Percentiles rank a stretch among this genome's conserved stretches.
Evolutionary conservation across 768 basidiomycete species (phyloP).

Genomic region (Nidula microcarpa): DNA sequence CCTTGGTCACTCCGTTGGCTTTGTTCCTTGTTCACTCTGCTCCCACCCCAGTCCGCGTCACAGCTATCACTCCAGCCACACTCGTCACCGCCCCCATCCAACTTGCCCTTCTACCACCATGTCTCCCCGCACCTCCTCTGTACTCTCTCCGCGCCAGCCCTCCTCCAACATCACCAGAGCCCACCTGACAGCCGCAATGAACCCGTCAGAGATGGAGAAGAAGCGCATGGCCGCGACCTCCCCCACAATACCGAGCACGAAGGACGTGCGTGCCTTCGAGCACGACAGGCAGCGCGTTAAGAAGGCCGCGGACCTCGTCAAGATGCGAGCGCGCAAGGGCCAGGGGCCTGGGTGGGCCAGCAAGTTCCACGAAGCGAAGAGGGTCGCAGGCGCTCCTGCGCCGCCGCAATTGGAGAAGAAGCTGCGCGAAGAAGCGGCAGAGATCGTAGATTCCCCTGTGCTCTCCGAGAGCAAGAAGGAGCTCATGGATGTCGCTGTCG

Average conservation of each 20-base stretch:
- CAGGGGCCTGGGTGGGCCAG: neutral
- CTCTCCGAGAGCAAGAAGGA: neutral
- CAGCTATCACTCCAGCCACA: neutral
- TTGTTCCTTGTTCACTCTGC: neutral
- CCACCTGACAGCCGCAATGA: neutral
- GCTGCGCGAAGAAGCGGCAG: neutral
- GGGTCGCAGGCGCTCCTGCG: neutral
- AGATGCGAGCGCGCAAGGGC: slow-evolving; percentile 30
- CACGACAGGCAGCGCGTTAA: slow-evolving; percentile 44
- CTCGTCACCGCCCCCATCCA: neutral
- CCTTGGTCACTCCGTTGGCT: neutral
- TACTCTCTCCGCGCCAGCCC: neutral
- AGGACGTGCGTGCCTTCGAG: slow-evolving; percentile 45
- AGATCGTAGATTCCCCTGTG: neutral
- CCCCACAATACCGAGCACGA: slow-evolving; percentile 17
- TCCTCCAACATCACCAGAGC: neutral
- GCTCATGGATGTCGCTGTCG: neutral
- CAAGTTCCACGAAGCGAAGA: slow-evolving; percentile 4
- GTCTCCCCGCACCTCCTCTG: neutral
- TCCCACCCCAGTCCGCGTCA: neutral
- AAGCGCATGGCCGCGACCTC: slow-evolving; percentile 7
- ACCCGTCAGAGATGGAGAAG: slow-evolving; percentile 1
- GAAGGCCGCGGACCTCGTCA: slow-evolving; percentile 37
- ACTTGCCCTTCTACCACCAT: neutral
- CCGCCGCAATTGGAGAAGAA: slow-evolving; percentile 12